These are phyloP conservation scores for Camelina hispida DNA, from an alignment of 345 rosid genomes.

Conservation along the genomic window DNA sequence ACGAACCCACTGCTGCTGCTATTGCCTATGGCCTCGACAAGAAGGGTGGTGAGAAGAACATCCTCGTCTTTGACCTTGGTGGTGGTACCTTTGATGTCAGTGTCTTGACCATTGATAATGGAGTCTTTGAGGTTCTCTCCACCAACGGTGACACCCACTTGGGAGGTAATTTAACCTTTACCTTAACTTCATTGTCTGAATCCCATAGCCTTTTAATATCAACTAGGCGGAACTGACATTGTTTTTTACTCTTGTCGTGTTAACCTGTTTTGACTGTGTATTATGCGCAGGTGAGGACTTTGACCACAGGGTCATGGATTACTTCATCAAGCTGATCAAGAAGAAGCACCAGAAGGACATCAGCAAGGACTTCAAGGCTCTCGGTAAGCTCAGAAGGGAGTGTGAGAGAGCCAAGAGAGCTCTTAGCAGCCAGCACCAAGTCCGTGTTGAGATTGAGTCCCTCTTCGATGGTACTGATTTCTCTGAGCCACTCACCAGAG, in stretches of 20 bases:
- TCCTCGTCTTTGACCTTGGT: slow-evolving; percentile 97
- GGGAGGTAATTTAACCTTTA: slow-evolving; percentile 65
- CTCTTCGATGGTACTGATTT: slow-evolving; percentile 89
- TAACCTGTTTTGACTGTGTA: slow-evolving; percentile 23
- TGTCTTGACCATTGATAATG: slow-evolving; percentile 90
- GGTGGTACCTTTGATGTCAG: slow-evolving; percentile 99
- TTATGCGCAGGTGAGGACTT: slow-evolving; percentile 86
- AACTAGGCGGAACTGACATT: neutral
- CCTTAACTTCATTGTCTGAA: neutral
- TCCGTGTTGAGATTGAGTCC: slow-evolving; percentile 97
- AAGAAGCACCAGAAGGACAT: slow-evolving; percentile 97
- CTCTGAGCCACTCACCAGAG: slow-evolving; percentile 98
- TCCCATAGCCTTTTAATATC: too few species aligned
- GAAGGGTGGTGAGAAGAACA: slow-evolving; percentile 98
- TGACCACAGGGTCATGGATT: slow-evolving; percentile 96
- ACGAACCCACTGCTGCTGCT: slow-evolving; percentile 99
- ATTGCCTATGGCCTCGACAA: slow-evolving; percentile 96
- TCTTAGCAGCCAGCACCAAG: slow-evolving; percentile 99
- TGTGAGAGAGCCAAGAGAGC: slow-evolving; percentile 99
- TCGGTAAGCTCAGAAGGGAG: slow-evolving; percentile 95
- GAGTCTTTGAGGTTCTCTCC: slow-evolving; percentile 97
- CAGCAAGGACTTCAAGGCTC: slow-evolving; percentile 93
- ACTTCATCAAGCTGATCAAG: slow-evolving; percentile 95
- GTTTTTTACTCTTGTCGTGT: slow-evolving; percentile 8
- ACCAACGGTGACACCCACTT: slow-evolving; percentile 98